Conservation (phyloP, 176 grass and related monocot genomes). For the Phyllostachys edulis region DNA sequence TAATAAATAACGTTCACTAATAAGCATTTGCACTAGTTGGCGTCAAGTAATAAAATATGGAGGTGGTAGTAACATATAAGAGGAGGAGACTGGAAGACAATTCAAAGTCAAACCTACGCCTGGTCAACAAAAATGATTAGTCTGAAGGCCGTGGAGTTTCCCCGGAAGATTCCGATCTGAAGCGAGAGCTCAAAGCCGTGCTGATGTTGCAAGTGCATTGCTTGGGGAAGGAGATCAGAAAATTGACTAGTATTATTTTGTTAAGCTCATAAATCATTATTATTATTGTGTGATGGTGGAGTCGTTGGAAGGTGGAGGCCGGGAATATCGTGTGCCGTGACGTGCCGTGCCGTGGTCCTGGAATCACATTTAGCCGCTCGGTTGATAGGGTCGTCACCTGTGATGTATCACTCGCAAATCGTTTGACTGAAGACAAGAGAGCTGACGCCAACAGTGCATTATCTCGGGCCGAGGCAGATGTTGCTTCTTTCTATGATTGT, state of each 20-base stretch:
- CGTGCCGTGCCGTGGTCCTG: neutral
- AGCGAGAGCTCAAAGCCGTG: neutral
- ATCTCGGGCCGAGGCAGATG: neutral
- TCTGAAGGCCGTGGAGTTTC: neutral
- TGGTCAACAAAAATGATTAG: slow-evolving; percentile 3
- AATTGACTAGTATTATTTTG: neutral
- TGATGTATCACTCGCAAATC: neutral
- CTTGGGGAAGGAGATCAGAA: neutral
- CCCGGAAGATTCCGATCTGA: slow-evolving; percentile 25
- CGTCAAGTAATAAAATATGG: too few species aligned
- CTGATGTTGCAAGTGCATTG: neutral
- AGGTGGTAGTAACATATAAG: neutral
- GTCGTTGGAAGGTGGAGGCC: neutral
- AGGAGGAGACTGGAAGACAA: neutral
- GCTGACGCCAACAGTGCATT: neutral
- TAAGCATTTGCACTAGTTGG: too few species aligned
- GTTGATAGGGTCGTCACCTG: neutral
- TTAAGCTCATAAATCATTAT: neutral
- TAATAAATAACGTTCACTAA: too few species aligned
- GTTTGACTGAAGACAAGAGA: neutral
- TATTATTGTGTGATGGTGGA: neutral
- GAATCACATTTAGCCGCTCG: slow-evolving; percentile 18
- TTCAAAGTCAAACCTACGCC: slow-evolving; percentile 25
- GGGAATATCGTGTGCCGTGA: neutral
- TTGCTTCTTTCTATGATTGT: neutral